Evolutionary conservation across 1,284 basidiomycete species (phyloP), one percentile per base, ranked within the genome.

Genomic region (Melampsora occidentalis): DNA sequence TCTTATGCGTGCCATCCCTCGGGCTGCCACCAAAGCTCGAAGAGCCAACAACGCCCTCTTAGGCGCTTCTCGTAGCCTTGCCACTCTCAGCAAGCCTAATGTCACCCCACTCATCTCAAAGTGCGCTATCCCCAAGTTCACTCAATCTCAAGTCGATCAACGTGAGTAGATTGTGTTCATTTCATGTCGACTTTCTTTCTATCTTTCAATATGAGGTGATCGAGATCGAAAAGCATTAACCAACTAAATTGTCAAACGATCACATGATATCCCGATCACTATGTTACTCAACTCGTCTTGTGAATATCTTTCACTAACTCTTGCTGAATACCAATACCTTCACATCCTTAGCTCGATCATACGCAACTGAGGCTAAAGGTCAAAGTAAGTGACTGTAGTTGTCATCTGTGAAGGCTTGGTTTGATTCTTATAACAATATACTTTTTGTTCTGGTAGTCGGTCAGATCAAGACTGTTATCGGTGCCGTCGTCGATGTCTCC

Each of bases 401-500:
- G 14, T 31, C 22, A 46, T 31, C 63, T 42, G 10, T 42, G 31
- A 42, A 33, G 6, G 5, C 42, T n/a, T 22, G 33, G 22, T n/a
- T n/a, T 22, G 5, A 28, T 9, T 31, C 6, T 67, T 18, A 5
- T 12, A 28, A 1, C 28, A 28, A 10, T 18, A 87, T 91, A 94
- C 87, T 94, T 94, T 85, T 93, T 93, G 90, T 31, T 77, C 78
- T 79, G 62, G 77, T 79, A 77, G 78, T 80, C 67, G 82, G 82
- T 76, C 71, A 76, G 46, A 80, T 83, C 78, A 79, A 81, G 78
- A 80, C 82, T 76, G 84, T 85, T 79, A 84, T 85, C 72, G 84
- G 84, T 81, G 95, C 96, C 86, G 96, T 99, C 86, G 96, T 99
- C 84, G 96, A 99, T 85, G 95, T 97, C 80, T 93, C 97, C 85